Base-by-base conservation (phyloP, 2,329 filamentous ascomycete species). In the Cladorrhinum sp. region DNA sequence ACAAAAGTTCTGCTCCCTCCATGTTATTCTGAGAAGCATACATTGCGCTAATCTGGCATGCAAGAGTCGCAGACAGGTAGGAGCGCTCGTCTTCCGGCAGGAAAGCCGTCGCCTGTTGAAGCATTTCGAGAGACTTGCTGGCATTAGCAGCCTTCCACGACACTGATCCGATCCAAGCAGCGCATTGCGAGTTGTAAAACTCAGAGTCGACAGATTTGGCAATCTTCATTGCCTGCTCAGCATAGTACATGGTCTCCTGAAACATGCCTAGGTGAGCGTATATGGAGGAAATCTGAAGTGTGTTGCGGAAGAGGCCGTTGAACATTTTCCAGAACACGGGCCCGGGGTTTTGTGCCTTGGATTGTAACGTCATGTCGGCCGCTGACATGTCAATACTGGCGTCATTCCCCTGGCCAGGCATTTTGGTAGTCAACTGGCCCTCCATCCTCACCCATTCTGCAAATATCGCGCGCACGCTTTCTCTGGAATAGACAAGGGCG, bases 191-290 rank as follows among this genome's bases (percentile, higher is more conserved):
- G 48, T 78, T 74, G 67, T 84, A 83, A 12, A 87, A 80, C 36
- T 83, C 79, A 0, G 89, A 87, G 53, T 83, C 79, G 8, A 90
- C 84, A n/a, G 83, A 85, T 61, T 82, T 81, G 21, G 91, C 91
- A 62, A 96, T 84, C 69, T 89, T 91, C 58, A 89, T 80, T 0
- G 92, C 92, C 68, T 95, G 90, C 67, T 97, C 89, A 1, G 89
- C 88, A 67, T 96, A 96, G 72, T 93, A 95, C 0, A 94, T 77
- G 1, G 94, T 94, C 72, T 98, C 94, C 62, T 91, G 87, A 65
- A 92, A 91, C 75, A 96, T 84, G 26, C 95, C 95, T 64, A 95
- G 84, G 65, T 96, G 89, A 1, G 89, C 86, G 67, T 93, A 96
- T 1, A 96, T 79, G 3, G 83, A 82, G 0, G 92, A 92, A 2